Conservation (phyloP, 129 eudicot genomes). For the Lactuca saligna region DNA sequence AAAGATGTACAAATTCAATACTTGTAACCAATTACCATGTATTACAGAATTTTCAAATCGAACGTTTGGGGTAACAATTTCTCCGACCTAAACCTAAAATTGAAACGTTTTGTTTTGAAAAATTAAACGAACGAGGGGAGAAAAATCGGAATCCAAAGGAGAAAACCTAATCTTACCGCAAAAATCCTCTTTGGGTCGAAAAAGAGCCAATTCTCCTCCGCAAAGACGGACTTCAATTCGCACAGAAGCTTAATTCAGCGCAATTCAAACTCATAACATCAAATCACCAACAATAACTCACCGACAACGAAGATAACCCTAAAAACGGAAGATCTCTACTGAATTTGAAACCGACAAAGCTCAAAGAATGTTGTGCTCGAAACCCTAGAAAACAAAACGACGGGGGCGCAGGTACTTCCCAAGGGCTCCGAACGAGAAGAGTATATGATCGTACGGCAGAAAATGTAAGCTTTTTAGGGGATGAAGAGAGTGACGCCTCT, state of each 20-base stretch:
- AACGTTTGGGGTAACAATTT: conserved; percentile 18
- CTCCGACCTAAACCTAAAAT: conserved; percentile 18
- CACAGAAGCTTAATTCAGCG: conserved; percentile 11
- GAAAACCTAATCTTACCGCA: conserved; percentile 34
- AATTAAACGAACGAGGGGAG: neutral
- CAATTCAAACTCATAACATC: conserved; percentile 13
- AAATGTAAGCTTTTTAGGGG: conserved; percentile 2
- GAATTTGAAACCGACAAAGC: conserved; percentile 7
- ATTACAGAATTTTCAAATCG: conserved; percentile 12
- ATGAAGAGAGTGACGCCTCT: conserved; percentile 12
- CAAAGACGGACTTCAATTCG: conserved; percentile 15
- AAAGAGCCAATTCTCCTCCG: conserved; percentile 1
- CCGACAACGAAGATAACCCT: conserved; percentile 11
- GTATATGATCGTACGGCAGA: conserved; percentile 33
- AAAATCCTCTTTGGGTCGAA: neutral
- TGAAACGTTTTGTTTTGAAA: neutral
- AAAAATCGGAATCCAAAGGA: conserved; percentile 13
- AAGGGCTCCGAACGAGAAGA: conserved; percentile 18
- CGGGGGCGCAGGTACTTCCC: conserved; percentile 28
- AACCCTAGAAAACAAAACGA: conserved; percentile 30
- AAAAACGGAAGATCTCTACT: conserved; percentile 18
- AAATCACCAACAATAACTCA: conserved; percentile 13
- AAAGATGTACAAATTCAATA: conserved; percentile 16
- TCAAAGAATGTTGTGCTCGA: conserved; percentile 8
- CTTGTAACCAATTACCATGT: conserved; percentile 1